Evolutionary conservation across 192 early-diverging fungal genomes (phyloP).

Genomic region (Coemansia sp.): DNA sequence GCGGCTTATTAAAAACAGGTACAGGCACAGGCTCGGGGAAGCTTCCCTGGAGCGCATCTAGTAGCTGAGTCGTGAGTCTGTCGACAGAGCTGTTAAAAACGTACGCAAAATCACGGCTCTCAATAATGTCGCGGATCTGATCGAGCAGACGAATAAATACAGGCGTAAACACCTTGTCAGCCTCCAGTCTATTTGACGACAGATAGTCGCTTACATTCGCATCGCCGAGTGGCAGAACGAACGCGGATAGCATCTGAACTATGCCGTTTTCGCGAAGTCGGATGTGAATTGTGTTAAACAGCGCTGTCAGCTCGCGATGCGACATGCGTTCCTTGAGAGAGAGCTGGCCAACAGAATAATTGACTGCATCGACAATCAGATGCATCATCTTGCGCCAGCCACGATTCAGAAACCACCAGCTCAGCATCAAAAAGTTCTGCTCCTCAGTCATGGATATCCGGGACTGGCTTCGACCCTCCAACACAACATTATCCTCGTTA

Average conservation of each 20-base stretch:
- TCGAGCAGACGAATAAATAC: slow-evolving; percentile 73
- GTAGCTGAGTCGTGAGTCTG: slow-evolving; percentile 47
- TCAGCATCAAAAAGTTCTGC: slow-evolving; percentile 84
- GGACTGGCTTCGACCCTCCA: slow-evolving; percentile 32
- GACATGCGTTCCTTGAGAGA: slow-evolving; percentile 65
- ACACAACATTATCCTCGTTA: slow-evolving; percentile 11
- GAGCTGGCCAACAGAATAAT: slow-evolving; percentile 41
- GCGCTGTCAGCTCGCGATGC: slow-evolving; percentile 60
- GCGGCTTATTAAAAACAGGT: slow-evolving; percentile 29
- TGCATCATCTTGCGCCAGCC: slow-evolving; percentile 77
- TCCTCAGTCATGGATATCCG: slow-evolving; percentile 57
- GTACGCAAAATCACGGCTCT: slow-evolving; percentile 56
- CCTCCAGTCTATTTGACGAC: slow-evolving; percentile 37
- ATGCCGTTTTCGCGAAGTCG: slow-evolving; percentile 56
- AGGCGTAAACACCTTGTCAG: slow-evolving; percentile 57
- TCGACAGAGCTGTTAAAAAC: slow-evolving; percentile 51
- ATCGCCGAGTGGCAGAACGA: slow-evolving; percentile 46
- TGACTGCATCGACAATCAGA: slow-evolving; percentile 60
- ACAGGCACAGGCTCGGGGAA: slow-evolving; percentile 46
- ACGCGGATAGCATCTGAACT: slow-evolving; percentile 21
- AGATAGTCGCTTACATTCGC: slow-evolving; percentile 35
- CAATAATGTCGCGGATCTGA: slow-evolving; percentile 87
- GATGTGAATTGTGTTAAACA: slow-evolving; percentile 58
- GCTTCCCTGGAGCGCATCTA: slow-evolving; percentile 52
- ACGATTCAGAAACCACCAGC: slow-evolving; percentile 88